Evolutionary conservation across 2,329 filamentous ascomycete species (phyloP).

Genomic region (Pseudogymnoascus sp.): DNA sequence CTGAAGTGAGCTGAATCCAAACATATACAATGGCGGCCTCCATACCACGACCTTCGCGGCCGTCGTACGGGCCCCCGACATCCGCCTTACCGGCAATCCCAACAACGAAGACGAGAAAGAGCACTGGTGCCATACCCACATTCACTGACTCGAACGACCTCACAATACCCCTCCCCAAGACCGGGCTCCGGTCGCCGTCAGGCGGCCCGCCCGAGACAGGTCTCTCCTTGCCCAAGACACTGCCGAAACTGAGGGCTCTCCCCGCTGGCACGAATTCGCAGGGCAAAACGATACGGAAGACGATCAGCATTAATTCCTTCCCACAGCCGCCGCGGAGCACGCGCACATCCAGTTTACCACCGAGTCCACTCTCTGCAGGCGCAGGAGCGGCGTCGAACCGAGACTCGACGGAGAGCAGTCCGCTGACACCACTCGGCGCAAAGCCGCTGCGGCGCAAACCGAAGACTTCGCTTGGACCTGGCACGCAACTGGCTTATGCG

Average conservation of each 20-base stretch:
- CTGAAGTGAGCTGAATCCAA: constrained; percentile 3
- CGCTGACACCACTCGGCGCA: constrained; percentile 11
- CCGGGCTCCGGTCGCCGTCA: constrained; percentile 51
- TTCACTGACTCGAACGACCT: constrained; percentile 17
- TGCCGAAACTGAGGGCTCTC: constrained; percentile 47
- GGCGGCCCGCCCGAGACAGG: constrained; percentile 41
- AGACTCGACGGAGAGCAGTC: constrained; percentile 21
- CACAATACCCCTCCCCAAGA: constrained; percentile 37
- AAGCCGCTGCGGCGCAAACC: constrained; percentile 22
- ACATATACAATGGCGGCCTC: constrained; percentile 45
- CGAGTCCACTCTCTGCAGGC: constrained; percentile 48
- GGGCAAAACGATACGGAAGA: constrained; percentile 69
- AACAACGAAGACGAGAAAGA: constrained; percentile 62
- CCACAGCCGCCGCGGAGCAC: constrained; percentile 72
- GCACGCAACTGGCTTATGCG: constrained; percentile 26
- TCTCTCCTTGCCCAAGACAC: constrained; percentile 39
- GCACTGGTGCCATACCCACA: constrained; percentile 41
- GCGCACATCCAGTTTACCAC: constrained; percentile 51
- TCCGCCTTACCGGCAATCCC: constrained; percentile 67
- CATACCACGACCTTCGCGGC: constrained; percentile 46
- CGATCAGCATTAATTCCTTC: constrained; percentile 88
- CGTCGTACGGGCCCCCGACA: constrained; percentile 61
- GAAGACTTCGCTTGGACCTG: constrained; percentile 27
- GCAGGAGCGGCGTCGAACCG: constrained; percentile 14
- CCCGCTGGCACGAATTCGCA: constrained; percentile 47